Evolutionary conservation across 495 filamentous ascomycete genomes (phyloP), one percentile per base, ranked within the genome.

Genomic region (Lophiostoma macrostomum): DNA sequence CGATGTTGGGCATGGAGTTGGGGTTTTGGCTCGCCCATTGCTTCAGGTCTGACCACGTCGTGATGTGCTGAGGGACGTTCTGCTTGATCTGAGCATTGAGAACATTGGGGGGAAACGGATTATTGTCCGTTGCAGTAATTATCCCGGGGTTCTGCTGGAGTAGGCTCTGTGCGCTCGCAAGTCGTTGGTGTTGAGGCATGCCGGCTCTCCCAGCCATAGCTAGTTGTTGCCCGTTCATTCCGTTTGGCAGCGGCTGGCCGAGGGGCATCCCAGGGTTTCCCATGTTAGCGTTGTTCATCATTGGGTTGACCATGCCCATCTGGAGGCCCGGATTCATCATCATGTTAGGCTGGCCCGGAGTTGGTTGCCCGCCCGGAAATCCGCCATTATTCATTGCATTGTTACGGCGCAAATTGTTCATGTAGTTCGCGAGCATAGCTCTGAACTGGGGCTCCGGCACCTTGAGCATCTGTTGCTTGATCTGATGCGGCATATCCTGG

Each of bases 1-100:
- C 60, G 4, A 55, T 12, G 24, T 37, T 31, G 19, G 50, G 35
- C n/a, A 57, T 22, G 23, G 52, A 16, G 8, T 18, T 24, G 4
- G 60, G 56, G 22, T 64, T 64, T 22, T 42, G 45, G 27, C 22
- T 32, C 27, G 43, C 50, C 60, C 60, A 64, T 27, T 52, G 32
- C 47, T 64, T 64, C 8, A 64, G 39, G 42, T 64, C 50, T 28
- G 40, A 51, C 60, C 60, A 64, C 30, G 55, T 64, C 45, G 54
- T 56, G 25, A 64, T 35, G 4, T 56, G 32, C 13, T 20, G 39
- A 2, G 60, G 60, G 0, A 64, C 13, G 34, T 29, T 32, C 25
- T 54, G 49, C 24, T 23, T 54, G 3, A 43, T 18, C 22, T 44
- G 43, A 14, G 22, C 4, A 31, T 22, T 50, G 3, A 60, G n/a